Evolutionary conservation across 2,329 filamentous ascomycete species (phyloP).

Genomic region (Nannizziopsis barbatae): DNA sequence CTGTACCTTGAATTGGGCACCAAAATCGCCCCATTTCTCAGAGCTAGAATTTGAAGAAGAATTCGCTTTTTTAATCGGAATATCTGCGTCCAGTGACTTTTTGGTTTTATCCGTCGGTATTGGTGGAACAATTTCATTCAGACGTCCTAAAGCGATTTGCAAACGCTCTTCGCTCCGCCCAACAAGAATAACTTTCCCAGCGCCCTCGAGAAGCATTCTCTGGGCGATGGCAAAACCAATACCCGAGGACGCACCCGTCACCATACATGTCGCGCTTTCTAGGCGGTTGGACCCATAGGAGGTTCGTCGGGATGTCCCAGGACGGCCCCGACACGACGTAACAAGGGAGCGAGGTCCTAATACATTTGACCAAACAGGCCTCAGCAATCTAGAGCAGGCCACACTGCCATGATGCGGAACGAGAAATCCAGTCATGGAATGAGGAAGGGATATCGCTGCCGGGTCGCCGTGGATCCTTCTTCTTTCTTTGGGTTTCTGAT

Average conservation of each 20-base stretch:
- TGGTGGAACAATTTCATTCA: constrained; percentile 14
- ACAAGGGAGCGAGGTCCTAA: too few species aligned
- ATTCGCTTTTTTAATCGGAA: not conserved
- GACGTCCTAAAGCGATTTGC: constrained; percentile 25
- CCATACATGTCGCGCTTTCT: constrained; percentile 37
- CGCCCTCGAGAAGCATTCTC: constrained; percentile 54
- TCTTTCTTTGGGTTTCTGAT: too few species aligned
- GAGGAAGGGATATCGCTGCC: too few species aligned
- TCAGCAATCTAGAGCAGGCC: too few species aligned
- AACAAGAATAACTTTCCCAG: constrained; percentile 47
- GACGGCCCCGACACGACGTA: not conserved
- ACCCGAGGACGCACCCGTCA: constrained; percentile 60
- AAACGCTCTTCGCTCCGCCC: constrained; percentile 46
- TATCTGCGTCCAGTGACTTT: not conserved
- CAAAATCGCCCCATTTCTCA: not conserved
- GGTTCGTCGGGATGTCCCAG: not conserved
- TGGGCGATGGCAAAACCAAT: constrained; percentile 59
- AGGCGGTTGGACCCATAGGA: constrained; percentile 17
- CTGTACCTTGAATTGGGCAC: not conserved
- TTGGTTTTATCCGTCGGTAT: not conserved
- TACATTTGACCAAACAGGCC: too few species aligned
- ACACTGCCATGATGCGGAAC: too few species aligned
- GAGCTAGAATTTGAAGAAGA: not conserved
- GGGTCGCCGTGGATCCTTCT: too few species aligned
- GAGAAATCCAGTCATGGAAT: too few species aligned